These are phyloP conservation scores for Geotrichum klebahnii DNA, from an alignment of 1,139 yeast species.

Conservation along the genomic window DNA sequence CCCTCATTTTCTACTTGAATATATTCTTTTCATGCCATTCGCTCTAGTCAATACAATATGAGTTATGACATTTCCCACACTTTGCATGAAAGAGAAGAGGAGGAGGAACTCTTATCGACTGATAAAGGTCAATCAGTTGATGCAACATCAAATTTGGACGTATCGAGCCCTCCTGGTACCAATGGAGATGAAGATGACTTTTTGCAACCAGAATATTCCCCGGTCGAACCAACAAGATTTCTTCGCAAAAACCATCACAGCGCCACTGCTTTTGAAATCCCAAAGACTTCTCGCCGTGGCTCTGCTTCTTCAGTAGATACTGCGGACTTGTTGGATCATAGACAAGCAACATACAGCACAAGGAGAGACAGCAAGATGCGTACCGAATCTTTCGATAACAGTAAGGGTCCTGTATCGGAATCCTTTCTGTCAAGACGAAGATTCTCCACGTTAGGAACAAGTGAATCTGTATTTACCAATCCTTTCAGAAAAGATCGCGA, in stretches of 20 bases:
- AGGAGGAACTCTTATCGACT: too few relatives aligned
- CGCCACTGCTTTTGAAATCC: neutral
- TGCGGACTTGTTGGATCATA: constrained; percentile 20
- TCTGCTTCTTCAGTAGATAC: constrained; percentile 20
- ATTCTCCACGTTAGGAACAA: neutral
- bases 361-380: neutral
- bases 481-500: neutral
- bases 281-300: neutral
- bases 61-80: too few relatives aligned
- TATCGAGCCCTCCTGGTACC: too few relatives aligned
- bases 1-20: too few relatives aligned
- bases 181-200: too few relatives aligned
- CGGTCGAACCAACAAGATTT: neutral
- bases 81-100: too few relatives aligned
- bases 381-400: neutral
- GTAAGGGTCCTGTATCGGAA: neutral
- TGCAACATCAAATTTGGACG: too few relatives aligned
- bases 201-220: too few relatives aligned
- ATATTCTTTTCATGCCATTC: too few relatives aligned
- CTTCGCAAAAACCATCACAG: neutral
- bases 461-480: neutral
- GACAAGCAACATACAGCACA: neutral
- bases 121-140: too few relatives aligned
- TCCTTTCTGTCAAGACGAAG: constrained; percentile 2
- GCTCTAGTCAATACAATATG: too few relatives aligned